Evolutionary conservation across 192 early-diverging fungal species (phyloP).

Genomic region (Backusella parvicylindrica): DNA sequence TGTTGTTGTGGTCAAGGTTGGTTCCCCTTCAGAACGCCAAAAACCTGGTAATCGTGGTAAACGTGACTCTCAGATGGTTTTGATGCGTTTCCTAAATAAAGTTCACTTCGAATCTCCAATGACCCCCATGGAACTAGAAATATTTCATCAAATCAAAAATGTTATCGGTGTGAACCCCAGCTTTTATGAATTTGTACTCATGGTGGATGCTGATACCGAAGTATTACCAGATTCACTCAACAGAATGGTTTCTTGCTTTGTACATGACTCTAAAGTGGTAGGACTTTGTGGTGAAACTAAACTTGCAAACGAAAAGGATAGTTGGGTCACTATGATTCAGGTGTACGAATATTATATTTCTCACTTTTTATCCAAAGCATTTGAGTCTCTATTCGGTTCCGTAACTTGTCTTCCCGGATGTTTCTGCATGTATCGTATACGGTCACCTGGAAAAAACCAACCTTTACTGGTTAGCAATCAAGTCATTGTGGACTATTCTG

Average conservation of each 20-base stretch:
- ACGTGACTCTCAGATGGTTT: constrained; percentile 95
- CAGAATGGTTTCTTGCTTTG: constrained; percentile 85
- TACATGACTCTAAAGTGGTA: constrained; percentile 85
- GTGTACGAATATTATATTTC: constrained; percentile 98
- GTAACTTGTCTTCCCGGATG: constrained; percentile 98
- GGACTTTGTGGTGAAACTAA: constrained; percentile 95
- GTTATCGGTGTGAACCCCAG: constrained; percentile 95
- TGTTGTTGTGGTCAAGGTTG: constrained; percentile 95
- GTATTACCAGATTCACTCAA: constrained; percentile 88
- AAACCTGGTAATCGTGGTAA: constrained; percentile 97
- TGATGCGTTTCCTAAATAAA: constrained; percentile 96
- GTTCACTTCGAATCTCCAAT: constrained; percentile 92
- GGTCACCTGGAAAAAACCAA: constrained; percentile 80
- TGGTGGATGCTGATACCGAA: constrained; percentile 97
- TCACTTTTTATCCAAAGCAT: constrained; percentile 93
- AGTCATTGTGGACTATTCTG: constrained; percentile 90
- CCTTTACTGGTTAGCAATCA: constrained; percentile 86
- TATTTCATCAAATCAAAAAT: constrained; percentile 98
- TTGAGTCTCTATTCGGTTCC: constrained; percentile 94
- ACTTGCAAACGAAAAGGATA: constrained; percentile 87
- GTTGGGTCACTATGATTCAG: constrained; percentile 97
- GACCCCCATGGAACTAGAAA: constrained; percentile 95
- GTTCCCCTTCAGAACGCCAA: constrained; percentile 77
- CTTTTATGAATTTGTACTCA: constrained; percentile 94
- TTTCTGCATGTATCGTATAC: constrained; percentile 98